A percentile compares a stretch with the other conserved stretches of the same genome.
phyloP scores from a whole-genome alignment of 176 grass and related monocot genomes.

The Secale cereale region DNA sequence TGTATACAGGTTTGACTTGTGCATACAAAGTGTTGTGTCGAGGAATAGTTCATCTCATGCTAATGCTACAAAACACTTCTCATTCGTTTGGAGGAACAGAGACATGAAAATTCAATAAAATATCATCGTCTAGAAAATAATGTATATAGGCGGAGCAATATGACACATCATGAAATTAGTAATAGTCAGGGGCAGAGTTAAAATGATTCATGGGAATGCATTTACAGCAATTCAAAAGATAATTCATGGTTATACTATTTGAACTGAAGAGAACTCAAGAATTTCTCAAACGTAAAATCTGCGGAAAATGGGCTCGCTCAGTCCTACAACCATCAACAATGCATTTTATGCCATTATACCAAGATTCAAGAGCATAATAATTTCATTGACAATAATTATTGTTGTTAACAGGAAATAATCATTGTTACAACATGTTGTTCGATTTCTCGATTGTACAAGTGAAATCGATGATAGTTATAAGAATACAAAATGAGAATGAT shows the following conservation, averaged over 20 bases:
- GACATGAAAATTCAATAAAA: neutral
- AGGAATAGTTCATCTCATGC: no score
- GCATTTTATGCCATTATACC: neutral
- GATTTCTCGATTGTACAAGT: conserved; percentile 3
- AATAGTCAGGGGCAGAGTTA: neutral
- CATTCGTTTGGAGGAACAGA: neutral
- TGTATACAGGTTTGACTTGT: no score
- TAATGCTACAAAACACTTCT: no score
- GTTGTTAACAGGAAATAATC: conserved; percentile 18
- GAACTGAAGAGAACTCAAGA: neutral
- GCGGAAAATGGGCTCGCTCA: neutral
- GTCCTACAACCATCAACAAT: neutral
- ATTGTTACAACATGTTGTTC: conserved; percentile 26
- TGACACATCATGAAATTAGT: neutral
- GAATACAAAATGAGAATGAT: conserved; percentile 19
- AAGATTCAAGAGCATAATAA: neutral
- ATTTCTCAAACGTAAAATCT: neutral
- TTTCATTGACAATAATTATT: conserved; percentile 1
- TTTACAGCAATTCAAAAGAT: neutral
- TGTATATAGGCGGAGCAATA: no score
- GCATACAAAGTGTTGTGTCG: neutral
- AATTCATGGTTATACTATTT: neutral
- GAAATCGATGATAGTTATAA: neutral
- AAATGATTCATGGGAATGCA: neutral
- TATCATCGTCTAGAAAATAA: neutral